These are phyloP conservation scores for Aureobasidium sp. DNA, from an alignment of 2,329 filamentous ascomycete genomes.

Conservation along the genomic window DNA sequence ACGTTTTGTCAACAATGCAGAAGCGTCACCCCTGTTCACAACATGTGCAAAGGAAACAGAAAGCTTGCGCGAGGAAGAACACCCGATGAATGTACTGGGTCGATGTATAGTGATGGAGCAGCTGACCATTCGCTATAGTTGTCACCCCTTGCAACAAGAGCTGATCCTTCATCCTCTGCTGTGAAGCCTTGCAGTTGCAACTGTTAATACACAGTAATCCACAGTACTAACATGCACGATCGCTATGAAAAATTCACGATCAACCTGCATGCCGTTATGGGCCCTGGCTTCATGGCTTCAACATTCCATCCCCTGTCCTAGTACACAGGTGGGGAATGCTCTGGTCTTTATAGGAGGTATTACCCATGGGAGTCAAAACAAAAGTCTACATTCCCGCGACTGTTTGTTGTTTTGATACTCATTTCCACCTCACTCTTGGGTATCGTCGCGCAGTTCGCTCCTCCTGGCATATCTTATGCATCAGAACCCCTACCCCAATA, in stretches of 20 bases:
- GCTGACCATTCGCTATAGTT: neutral
- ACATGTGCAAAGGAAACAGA: neutral
- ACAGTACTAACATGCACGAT: conserved; percentile 2
- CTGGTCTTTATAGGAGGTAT: conserved; percentile 6
- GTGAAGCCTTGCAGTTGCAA: neutral
- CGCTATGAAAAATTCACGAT: conserved; percentile 6
- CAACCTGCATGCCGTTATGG: conserved; percentile 8
- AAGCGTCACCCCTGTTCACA: conserved; percentile 4
- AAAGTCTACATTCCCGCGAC: conserved; percentile 9
- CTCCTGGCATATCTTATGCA: conserved; percentile 11
- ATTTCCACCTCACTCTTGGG: conserved; percentile 3
- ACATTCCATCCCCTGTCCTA: conserved; percentile 10
- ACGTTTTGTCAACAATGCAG: conserved; percentile 7
- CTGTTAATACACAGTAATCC: neutral
- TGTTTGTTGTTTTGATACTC: conserved; percentile 11
- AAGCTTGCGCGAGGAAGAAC: neutral
- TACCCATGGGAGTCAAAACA: conserved; percentile 2
- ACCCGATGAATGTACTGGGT: neutral
- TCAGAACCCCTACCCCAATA: conserved; percentile 4
- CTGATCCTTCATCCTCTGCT: neutral
- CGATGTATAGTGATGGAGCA: neutral
- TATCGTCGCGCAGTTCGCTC: neutral
- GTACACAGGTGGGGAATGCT: conserved; percentile 8
- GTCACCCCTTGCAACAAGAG: neutral
- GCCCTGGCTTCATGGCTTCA: conserved; percentile 10